A percentile compares a stretch with the other conserved stretches of the same genome.
phyloP scores from a whole-genome alignment of 768 basidiomycete genomes.

The Mycena rebaudengoi region DNA sequence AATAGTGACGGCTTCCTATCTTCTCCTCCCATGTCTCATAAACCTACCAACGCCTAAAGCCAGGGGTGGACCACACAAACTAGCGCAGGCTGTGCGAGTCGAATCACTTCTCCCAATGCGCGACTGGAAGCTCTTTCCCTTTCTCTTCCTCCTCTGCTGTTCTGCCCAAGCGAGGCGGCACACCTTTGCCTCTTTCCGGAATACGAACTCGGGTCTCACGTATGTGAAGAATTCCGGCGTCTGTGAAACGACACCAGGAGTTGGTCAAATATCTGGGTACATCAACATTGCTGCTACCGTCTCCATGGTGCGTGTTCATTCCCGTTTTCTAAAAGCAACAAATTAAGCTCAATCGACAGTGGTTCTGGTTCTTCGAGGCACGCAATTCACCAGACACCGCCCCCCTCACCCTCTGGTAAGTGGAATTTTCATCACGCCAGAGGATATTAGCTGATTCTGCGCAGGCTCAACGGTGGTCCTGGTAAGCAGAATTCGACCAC shows the following conservation, averaged over 20 bases:
- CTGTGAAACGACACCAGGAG: conserved; percentile 71
- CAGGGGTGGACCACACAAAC: too few relatives aligned
- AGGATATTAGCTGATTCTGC: not conserved
- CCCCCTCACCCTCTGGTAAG: conserved; percentile 59
- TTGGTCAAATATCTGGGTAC: conserved; percentile 69
- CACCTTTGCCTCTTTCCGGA: not conserved
- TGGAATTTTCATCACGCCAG: conserved; percentile 1
- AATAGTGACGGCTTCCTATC: too few relatives aligned
- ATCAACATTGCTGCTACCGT: conserved; percentile 63
- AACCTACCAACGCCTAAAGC: too few relatives aligned
- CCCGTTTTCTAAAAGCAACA: not conserved
- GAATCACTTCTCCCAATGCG: too few relatives aligned
- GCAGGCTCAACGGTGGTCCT: conserved; percentile 42
- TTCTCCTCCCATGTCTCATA: too few relatives aligned
- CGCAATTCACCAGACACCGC: conserved; percentile 53
- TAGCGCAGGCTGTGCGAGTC: too few relatives aligned
- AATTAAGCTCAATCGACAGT: conserved; percentile 35
- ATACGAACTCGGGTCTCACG: not conserved
- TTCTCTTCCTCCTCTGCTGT: too few relatives aligned
- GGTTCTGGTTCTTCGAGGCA: conserved; percentile 64
- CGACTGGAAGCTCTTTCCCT: too few relatives aligned
- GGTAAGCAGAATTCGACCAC: conserved; percentile 3
- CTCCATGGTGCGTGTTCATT: conserved; percentile 56
- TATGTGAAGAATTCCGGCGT: conserved; percentile 67
- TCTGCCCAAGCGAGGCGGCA: not conserved